Evolutionary conservation across 495 filamentous ascomycete species (phyloP), one percentile per base, ranked within the genome.

Genomic region (Pseudevernia furfuracea): DNA sequence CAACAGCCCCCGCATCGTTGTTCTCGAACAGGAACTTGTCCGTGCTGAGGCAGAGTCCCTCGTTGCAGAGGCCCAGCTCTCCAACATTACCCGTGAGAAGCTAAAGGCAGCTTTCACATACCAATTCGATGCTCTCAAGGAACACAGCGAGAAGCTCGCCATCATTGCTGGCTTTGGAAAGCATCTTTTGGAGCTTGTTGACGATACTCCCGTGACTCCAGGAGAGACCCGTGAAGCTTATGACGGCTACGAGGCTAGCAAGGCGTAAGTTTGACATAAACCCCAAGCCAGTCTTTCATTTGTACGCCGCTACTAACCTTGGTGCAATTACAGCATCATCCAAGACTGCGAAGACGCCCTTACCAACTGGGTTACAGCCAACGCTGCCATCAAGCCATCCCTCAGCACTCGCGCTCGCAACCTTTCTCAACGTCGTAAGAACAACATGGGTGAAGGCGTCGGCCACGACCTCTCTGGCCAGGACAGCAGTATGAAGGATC

Each of bases 31-130:
- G 76, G 94, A 98, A 77, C 89, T 98, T 60, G 94, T 98, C 66
- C 94, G 94, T 69, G 95, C 94, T 67, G 94, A 98, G 76, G 94
- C 94, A 72, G 94, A 98, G 76, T 97, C 95, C 23, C 85, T 98
- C 25, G 94, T 98, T 48, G 94, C 94, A 68, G 94, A 98, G 76
- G 94, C 94, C 41, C 94, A 98, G 75, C 83, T 98, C 57, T 96
- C 92, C 71, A 98, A 98, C 81, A 98, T 98, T 74, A 97, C 94
- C 46, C 92, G 94, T 70, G 93, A 97, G 79, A 98, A 98, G 85
- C 84, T 98, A 72, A 98, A 98, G 84, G 87, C 92, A 19, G 95
- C 94, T 21, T 98, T 96, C 79, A 88, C 89, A 66, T 98, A 98
- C 79, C 94, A 98, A 72, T 98, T 98, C 70, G 94, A 97, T 74